Base-by-base conservation (phyloP, 2,329 filamentous ascomycete genomes). In the Ceratocystis ficicola region DNA sequence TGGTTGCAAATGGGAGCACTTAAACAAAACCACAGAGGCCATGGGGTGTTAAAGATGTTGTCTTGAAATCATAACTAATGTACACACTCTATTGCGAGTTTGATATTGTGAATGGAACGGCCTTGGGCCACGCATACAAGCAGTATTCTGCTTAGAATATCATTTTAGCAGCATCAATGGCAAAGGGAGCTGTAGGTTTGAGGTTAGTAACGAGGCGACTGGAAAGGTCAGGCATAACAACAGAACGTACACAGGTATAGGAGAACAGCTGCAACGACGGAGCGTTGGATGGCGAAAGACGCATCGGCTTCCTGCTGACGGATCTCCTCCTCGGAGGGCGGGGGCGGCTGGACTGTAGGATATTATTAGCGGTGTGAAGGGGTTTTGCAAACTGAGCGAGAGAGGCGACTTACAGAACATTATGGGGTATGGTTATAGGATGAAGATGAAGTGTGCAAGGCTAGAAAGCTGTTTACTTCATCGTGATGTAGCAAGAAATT, bases 221-320 rank as follows among this genome's bases (percentile, higher is more conserved):
- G 8, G 48, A 8, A 28, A 30, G 7, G 22, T 41, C 12, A 41
- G 36, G 36, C 36, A 55, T 30, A 22, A 20, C 17, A 44, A 20
- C 41, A 32, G 3, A 10, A 74, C 87, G 66, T 84, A 94, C 89
- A 90, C 68, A 94, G 77, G 74, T 93, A 93, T 62, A 94, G 81
- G 62, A 88, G 75, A 48, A 86, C 79, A 69, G 85, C 86, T 17
- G 84, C 84, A 48, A 83, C 81, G 65, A 86, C 73, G 69, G 87
- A 87, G 71, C 80, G 81, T 77, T 88, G 85, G 70, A 93, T 78
- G 63, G 86, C 87, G 70, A 81, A 79, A 72, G 78, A 78, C 63
- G 89, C 88, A 74, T 87, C 82, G 68, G 79, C 78, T 79, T 92
- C 88, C 74, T 86, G 81, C 72, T 80, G 79, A 73, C 81, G 81